Evolutionary conservation across 306 rosid genomes (phyloP), one percentile per base, ranked within the genome.

Genomic region (Hylodesmum podocarpum): DNA sequence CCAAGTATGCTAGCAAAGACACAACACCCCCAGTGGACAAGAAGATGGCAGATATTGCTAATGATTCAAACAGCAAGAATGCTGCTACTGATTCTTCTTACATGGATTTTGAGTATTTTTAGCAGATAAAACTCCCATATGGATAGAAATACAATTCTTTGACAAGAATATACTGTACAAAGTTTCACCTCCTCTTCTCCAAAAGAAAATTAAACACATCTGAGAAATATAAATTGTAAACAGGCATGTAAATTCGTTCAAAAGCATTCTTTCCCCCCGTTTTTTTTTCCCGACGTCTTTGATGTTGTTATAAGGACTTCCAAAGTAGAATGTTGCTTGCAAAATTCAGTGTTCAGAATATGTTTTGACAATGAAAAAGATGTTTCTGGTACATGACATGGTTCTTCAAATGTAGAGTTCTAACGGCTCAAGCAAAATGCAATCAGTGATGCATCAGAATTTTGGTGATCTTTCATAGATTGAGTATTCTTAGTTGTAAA

Each of bases 1-100:
- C 95, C 5, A 89, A 85, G 72, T 91, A 80, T 78, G 91, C 93
- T 73, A 84, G 75, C 44, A 85, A 88, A 46, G 86, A 83, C 8
- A 25, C 79, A 66, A 13, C 84, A 29, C 15, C 80, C 12, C 51
- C 82, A 9, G 81, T 51, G 18, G 81, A 83, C 36, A 85, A 83
- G 86, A 83, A 66, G 80, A 47, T 65, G 57, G 70, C 75, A 58
- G 85, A 53, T 15, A 16, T 40, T 29, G 81, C 82, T 46, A 47
- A 19, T 68, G 74, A 77, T 44, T 76, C 72, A 22, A 27, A 62
- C 21, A 46, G 29, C 51, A 53, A 70, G 25, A 57, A 3, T n/a
- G 10, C 58, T n/a, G 10, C 58, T 21, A 16, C 69, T 65, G 62
- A 72, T 66, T 75, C 89, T 66, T 75, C 89, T 28, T 79, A 83